A percentile compares a stretch with the other conserved stretches of the same genome.
Conservation (phyloP, 1,284 basidiomycete genomes). For the Cutaneotrichosporon cavernicola region DNA sequence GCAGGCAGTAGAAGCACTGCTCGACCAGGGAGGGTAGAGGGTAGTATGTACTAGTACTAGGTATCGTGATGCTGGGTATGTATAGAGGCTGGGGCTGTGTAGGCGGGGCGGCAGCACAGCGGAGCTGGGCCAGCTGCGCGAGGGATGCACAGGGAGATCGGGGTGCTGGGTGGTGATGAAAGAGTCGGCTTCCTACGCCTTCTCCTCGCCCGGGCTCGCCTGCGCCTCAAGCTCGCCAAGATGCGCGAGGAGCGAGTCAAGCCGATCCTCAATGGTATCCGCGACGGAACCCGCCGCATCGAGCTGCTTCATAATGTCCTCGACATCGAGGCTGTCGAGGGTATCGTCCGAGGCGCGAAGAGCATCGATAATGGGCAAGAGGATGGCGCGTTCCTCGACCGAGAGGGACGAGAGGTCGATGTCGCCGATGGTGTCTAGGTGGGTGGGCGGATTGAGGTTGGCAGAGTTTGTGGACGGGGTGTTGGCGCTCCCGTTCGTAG, state of each 20-base stretch:
- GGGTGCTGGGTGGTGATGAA: not conserved
- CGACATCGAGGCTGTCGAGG: slow-evolving; percentile 29
- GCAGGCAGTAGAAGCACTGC: slow-evolving; percentile 73
- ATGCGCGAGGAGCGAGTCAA: slow-evolving; percentile 45
- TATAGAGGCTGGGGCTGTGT: not conserved
- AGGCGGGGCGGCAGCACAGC: not conserved
- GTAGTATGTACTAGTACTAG: slow-evolving; percentile 17
- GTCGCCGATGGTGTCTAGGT: slow-evolving; percentile 16
- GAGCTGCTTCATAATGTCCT: slow-evolving; percentile 46
- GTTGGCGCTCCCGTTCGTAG: slow-evolving; percentile 3
- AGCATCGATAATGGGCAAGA: slow-evolving; percentile 35
- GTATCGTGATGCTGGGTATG: slow-evolving; percentile 19
- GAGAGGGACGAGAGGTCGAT: slow-evolving; percentile 33
- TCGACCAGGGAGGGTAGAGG: slow-evolving; percentile 38
- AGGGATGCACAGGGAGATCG: too few relatives aligned
- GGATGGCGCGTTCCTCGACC: slow-evolving; percentile 27
- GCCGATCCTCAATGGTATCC: slow-evolving; percentile 48
- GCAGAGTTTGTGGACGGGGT: slow-evolving; percentile 5
- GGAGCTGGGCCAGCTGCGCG: too few relatives aligned
- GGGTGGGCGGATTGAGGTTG: not conserved
- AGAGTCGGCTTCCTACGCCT: not conserved
- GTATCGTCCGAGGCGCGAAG: slow-evolving; percentile 28
- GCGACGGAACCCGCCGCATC: slow-evolving; percentile 51
- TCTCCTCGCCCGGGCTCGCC: slow-evolving; percentile 40
- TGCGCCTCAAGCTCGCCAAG: slow-evolving; percentile 44